Percentiles rank a stretch among this genome's conserved stretches.
Evolutionary conservation across 1,284 basidiomycete genomes (phyloP).

Genomic region (Termitomyces sp.): DNA sequence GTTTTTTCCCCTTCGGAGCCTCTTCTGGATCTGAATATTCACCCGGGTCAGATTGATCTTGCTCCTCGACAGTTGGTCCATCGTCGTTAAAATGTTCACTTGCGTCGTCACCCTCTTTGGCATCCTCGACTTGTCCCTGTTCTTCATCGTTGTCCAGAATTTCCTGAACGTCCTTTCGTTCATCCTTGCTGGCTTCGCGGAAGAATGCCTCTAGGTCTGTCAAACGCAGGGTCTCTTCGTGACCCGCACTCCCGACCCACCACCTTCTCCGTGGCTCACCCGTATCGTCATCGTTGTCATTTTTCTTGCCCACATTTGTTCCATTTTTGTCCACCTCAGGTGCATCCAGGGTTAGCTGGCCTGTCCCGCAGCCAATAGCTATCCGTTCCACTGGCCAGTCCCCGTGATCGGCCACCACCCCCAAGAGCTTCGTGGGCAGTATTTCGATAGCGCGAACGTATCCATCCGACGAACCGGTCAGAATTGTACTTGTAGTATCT

Average conservation of each 20-base stretch:
- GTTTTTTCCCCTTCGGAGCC: constrained; percentile 43
- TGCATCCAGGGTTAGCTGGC: constrained; percentile 24
- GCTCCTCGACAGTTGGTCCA: constrained; percentile 20
- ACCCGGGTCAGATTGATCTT: constrained; percentile 18
- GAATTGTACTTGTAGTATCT: constrained; percentile 67
- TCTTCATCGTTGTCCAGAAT: constrained; percentile 15
- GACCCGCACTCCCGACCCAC: constrained; percentile 92
- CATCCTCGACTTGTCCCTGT: constrained; percentile 17
- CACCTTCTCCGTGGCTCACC: constrained; percentile 30
- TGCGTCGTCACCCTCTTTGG: constrained; percentile 17
- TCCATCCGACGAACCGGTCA: constrained; percentile 93
- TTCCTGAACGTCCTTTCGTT: constrained; percentile 29
- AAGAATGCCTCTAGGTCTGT: constrained; percentile 71
- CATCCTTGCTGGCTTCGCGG: constrained; percentile 34
- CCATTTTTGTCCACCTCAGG: constrained; percentile 35
- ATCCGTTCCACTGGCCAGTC: constrained; percentile 90
- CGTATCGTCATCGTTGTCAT: constrained; percentile 25
- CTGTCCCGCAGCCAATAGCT: constrained; percentile 44
- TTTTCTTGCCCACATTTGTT: constrained; percentile 11
- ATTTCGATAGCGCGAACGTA: constrained; percentile 87
- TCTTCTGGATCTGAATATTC: constrained; percentile 25
- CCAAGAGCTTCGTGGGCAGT: constrained; percentile 85
- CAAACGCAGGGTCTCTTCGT: constrained; percentile 82
- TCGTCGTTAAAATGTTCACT: constrained; percentile 13
- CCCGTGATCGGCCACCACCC: constrained; percentile 87